A percentile compares a stretch with the other conserved stretches of the same genome.
These are phyloP conservation scores for Marsdenia floribunda DNA, from an alignment of 257 asterid genomes.

Conservation along the genomic window DNA sequence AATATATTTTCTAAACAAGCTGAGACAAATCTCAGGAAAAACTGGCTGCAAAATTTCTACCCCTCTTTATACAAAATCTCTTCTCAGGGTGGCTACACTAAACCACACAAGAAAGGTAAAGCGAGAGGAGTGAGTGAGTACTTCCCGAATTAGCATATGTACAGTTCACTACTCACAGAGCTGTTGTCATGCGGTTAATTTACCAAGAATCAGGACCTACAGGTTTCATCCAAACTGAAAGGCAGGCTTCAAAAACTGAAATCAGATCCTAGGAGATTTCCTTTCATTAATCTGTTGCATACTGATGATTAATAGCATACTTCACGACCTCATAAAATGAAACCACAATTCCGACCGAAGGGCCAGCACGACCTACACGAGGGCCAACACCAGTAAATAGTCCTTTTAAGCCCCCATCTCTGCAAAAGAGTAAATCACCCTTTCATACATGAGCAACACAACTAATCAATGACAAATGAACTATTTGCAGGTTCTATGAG, in stretches of 20 bases:
- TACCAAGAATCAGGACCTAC: slow-evolving; percentile 16
- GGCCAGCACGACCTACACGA: slow-evolving; percentile 96
- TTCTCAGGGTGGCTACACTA: slow-evolving; percentile 23
- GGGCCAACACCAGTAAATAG: slow-evolving; percentile 95
- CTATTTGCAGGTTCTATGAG: not conserved
- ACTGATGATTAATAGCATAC: slow-evolving; percentile 45
- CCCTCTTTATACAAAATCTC: slow-evolving; percentile 29
- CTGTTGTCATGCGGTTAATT: slow-evolving; percentile 17
- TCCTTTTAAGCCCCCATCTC: slow-evolving; percentile 89
- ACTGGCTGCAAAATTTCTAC: slow-evolving; percentile 16
- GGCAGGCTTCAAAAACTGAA: not conserved
- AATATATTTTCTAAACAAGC: not conserved
- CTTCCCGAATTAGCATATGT: slow-evolving; percentile 19
- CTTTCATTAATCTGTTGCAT: slow-evolving; percentile 22
- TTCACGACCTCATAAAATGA: slow-evolving; percentile 93
- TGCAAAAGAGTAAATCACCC: slow-evolving; percentile 22
- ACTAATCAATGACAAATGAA: not conserved
- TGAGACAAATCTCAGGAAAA: slow-evolving; percentile 36
- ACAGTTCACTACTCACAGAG: slow-evolving; percentile 24
- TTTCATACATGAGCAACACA: not conserved
- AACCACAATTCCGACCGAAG: slow-evolving; percentile 89
- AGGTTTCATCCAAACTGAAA: not conserved
- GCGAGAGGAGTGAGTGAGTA: slow-evolving; percentile 30
- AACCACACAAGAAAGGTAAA: slow-evolving; percentile 17
- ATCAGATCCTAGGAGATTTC: not conserved